Conservation (phyloP, 345 rosid genomes). For the Diplotaxis tenuifolia region DNA sequence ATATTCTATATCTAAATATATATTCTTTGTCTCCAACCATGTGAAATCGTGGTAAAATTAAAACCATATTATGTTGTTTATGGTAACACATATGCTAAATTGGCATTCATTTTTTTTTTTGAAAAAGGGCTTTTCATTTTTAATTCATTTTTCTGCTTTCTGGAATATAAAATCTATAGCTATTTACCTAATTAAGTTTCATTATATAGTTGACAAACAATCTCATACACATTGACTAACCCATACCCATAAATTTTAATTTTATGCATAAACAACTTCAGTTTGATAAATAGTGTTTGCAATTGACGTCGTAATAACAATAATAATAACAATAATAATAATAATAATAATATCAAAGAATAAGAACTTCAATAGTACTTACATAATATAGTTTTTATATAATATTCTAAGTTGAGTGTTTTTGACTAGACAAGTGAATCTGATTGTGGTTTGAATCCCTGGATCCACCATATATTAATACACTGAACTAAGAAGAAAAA, state of each 20-base stretch:
- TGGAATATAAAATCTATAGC: neutral
- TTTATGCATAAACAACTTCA: neutral
- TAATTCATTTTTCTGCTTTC: no score
- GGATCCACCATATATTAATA: neutral
- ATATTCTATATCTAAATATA: constrained; percentile 24
- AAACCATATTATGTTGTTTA: neutral
- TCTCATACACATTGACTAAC: neutral
- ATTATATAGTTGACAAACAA: neutral
- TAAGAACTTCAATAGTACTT: neutral
- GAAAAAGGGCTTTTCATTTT: no score
- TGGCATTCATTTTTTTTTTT: neutral
- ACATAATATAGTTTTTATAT: neutral
- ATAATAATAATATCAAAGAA: neutral
- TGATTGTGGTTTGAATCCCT: neutral
- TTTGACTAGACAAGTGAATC: neutral
- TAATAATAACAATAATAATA: no score
- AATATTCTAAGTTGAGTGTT: neutral
- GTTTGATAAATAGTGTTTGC: neutral
- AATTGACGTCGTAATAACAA: neutral
- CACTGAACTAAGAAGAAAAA: neutral
- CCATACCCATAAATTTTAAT: neutral
- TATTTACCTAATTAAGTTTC: neutral
- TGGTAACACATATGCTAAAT: neutral
- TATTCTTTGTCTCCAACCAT: constrained; percentile 29
- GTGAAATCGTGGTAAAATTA: neutral